Base-by-base conservation (phyloP, 306 rosid species). In the Oxytropis ochrocephala region DNA sequence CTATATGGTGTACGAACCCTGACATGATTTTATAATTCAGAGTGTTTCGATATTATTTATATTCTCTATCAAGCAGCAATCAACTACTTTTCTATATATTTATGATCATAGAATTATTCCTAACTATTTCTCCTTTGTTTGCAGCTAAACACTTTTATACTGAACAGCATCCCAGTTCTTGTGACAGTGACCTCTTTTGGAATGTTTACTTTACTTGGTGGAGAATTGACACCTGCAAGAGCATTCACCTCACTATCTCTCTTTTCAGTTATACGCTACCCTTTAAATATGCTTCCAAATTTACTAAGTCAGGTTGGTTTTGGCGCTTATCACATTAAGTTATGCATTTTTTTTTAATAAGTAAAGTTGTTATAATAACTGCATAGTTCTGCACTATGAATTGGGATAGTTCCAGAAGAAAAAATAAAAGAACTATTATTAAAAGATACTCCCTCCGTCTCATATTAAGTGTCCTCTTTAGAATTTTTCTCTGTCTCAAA, bases 211-310 rank as follows among this genome's bases (percentile, higher is more conserved):
- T 70, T 88, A 75, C 88, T 88, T 75, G 98, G 98, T 42, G 96
- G 96, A 44, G 79, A 90, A 17, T 71, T 92, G 79, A 90, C 98
- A 60, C 96, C 98, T 51, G 81, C 98, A 46, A 86, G 89, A 62
- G 96, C 98, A 50, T 92, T 92, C 70, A 90, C 98, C 55, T 89
- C 98, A 29, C 85, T 90, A 30, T 88, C 98, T 44, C 85, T 92
- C 24, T 92, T 90, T 62, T 70, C 98, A 2, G 80, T 92, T 69
- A 69, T 92, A 76, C 88, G 93, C 33, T 72, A 16, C 80, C 98
- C 98, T 71, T 72, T 92, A 74, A 83, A 62, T 81, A 88, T 82
- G 89, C 89, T 90, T 33, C 96, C 96, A 61, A 88, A 73, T 74
- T 75, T 88, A 74, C 71, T 92, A 49, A 92, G 89, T 83, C 95